A percentile compares a stretch with the other conserved stretches of the same genome.
phyloP scores from a whole-genome alignment of 805 yeast species.

The Yarrowia hollandica region DNA sequence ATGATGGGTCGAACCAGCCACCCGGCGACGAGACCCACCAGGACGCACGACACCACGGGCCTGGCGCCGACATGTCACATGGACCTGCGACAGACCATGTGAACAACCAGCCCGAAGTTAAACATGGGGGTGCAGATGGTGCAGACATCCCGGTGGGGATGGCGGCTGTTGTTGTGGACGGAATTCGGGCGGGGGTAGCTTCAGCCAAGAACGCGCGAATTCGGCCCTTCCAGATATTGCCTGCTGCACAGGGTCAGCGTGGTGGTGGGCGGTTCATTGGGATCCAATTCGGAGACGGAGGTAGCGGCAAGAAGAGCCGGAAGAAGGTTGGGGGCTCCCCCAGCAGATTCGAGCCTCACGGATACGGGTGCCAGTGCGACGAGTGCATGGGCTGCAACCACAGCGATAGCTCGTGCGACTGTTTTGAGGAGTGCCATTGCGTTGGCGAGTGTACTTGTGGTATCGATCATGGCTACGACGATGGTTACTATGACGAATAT shows the following conservation, averaged over 20 bases:
- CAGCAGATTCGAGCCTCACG: conserved; percentile 15
- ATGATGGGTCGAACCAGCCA: background rate
- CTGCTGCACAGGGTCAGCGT: conserved; percentile 1
- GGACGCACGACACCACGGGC: background rate
- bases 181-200: background rate
- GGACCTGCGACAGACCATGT: conserved; percentile 3
- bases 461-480: conserved; percentile 15
- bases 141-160: background rate
- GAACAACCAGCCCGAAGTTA: conserved; percentile 19
- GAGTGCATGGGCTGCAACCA: conserved; percentile 21
- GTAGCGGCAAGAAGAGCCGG: background rate
- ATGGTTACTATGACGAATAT: conserved; percentile 12
- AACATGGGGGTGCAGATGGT: background rate
- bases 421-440: conserved; percentile 17
- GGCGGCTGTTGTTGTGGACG: conserved; percentile 4
- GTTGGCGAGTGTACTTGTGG: conserved; percentile 18
- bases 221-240: conserved; percentile 13
- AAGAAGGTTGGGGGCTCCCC: background rate
- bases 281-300: conserved; percentile 9
- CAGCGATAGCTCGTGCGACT: conserved; percentile 8
- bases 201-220: background rate
- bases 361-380: conserved; percentile 20
- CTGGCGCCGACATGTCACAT: conserved; percentile 8
- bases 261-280: conserved; percentile 6
- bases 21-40: conserved; percentile 9